Evolutionary conservation across 2,329 filamentous ascomycete genomes (phyloP).

Genomic region (Pezicula rhizophila): DNA sequence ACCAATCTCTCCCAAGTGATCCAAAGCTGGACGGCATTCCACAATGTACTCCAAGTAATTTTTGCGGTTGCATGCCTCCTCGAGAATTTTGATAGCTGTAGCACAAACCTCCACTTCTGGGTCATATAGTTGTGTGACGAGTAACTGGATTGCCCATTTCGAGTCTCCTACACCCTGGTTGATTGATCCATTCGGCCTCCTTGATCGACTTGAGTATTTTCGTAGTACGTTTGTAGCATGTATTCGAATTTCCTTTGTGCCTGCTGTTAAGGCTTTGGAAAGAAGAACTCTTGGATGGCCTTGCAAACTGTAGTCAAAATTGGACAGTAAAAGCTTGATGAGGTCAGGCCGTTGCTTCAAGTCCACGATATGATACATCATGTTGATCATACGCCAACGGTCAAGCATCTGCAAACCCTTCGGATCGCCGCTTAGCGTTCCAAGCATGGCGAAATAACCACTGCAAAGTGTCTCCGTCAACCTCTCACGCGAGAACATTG

Average conservation of each 20-base stretch:
- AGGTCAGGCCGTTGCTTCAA: constrained; percentile 85
- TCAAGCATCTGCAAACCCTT: constrained; percentile 87
- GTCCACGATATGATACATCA: constrained; percentile 98
- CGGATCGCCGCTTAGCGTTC: constrained; percentile 74
- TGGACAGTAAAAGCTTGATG: constrained; percentile 79
- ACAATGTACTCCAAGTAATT: constrained; percentile 92
- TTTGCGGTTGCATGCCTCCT: constrained; percentile 93
- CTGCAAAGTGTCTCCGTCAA: constrained; percentile 82
- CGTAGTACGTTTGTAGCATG: constrained; percentile 81
- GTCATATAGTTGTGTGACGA: constrained; percentile 98
- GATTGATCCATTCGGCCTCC: constrained; percentile 30
- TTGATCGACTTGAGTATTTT: constrained; percentile 68
- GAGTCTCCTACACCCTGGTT: constrained; percentile 54
- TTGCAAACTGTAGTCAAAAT: constrained; percentile 84
- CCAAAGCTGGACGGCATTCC: constrained; percentile 86
- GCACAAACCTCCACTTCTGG: constrained; percentile 96
- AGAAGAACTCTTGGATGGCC: constrained; percentile 89
- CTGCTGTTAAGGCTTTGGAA: constrained; percentile 87
- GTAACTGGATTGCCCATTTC: constrained; percentile 90
- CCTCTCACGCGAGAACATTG: constrained; percentile 81
- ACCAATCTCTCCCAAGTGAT: constrained; percentile 94
- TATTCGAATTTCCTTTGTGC: constrained; percentile 86
- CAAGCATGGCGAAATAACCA: constrained; percentile 91
- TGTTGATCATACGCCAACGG: constrained; percentile 96
- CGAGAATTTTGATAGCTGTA: constrained; percentile 91